phyloP scores from a whole-genome alignment of 768 basidiomycete genomes.

The Boletales sp. region DNA sequence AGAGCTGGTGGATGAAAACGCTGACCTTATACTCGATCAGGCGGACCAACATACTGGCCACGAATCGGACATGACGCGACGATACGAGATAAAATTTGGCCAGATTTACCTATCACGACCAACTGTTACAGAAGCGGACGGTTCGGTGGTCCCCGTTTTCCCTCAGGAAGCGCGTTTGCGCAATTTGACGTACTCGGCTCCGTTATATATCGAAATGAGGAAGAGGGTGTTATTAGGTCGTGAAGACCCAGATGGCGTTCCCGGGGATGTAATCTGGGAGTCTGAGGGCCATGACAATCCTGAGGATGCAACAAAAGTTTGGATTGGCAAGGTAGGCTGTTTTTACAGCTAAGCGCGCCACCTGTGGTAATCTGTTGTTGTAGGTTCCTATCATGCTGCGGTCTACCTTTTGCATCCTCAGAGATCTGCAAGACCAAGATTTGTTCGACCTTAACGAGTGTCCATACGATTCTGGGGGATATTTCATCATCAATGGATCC shows the following conservation, averaged over 20 bases:
- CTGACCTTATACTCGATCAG: slow-evolving; percentile 95
- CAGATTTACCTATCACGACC: slow-evolving; percentile 97
- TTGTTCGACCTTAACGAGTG: slow-evolving; percentile 94
- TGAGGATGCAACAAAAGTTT: slow-evolving; percentile 77
- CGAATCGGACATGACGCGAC: slow-evolving; percentile 75
- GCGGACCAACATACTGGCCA: slow-evolving; percentile 94
- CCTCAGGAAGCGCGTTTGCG: slow-evolving; percentile 95
- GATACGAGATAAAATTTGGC: slow-evolving; percentile 95
- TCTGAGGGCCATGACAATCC: slow-evolving; percentile 60
- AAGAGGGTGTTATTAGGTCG: slow-evolving; percentile 78
- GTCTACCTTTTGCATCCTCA: slow-evolving; percentile 91
- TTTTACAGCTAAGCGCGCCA: slow-evolving; percentile 2
- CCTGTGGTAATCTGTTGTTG: slow-evolving; percentile 8
- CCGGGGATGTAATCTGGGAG: slow-evolving; percentile 79
- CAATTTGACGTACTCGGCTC: slow-evolving; percentile 95
- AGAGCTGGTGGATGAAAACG: slow-evolving; percentile 94
- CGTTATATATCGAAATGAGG: slow-evolving; percentile 93
- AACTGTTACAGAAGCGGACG: slow-evolving; percentile 93
- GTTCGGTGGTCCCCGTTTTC: slow-evolving; percentile 88
- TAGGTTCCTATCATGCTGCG: slow-evolving; percentile 98
- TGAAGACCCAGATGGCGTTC: slow-evolving; percentile 75
- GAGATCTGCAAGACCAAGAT: slow-evolving; percentile 72
- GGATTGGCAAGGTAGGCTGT: slow-evolving; percentile 83
- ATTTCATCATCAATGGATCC: slow-evolving; percentile 99
- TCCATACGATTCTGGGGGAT: slow-evolving; percentile 97